Conservation (phyloP, 1,284 basidiomycete species). For the Irpex sp. region DNA sequence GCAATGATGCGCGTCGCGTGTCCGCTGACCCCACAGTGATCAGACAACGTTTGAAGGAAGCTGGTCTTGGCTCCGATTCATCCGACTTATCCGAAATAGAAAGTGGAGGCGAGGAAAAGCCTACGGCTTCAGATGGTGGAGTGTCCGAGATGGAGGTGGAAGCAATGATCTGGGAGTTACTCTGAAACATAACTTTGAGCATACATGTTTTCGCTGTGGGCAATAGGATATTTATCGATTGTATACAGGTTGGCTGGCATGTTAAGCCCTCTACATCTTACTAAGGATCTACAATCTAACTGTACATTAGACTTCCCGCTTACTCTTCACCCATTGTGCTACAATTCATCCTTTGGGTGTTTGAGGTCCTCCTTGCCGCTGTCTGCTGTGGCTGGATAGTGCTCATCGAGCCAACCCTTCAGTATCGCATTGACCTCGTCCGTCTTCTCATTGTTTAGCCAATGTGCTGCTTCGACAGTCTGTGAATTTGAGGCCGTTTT, state of each 20-base stretch:
- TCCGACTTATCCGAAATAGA: background rate
- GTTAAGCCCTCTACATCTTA: too few relatives aligned
- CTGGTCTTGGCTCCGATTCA: background rate
- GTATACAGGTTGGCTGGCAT: background rate
- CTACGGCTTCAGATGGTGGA: background rate
- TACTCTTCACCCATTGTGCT: background rate
- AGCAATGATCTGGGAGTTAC: background rate
- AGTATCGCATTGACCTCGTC: slow-evolving; percentile 43
- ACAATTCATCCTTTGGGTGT: background rate
- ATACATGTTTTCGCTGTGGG: too few relatives aligned
- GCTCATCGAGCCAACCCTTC: slow-evolving; percentile 35
- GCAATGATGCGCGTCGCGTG: too few relatives aligned
- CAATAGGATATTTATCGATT: background rate
- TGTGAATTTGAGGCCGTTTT: slow-evolving; percentile 17
- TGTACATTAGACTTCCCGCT: background rate
- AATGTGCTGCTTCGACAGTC: slow-evolving; percentile 50
- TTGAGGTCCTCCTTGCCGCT: background rate
- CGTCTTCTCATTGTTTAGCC: slow-evolving; percentile 59
- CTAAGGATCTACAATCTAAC: background rate
- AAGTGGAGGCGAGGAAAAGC: background rate
- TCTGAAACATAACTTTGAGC: background rate
- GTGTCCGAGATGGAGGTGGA: background rate
- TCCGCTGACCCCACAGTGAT: too few relatives aligned
- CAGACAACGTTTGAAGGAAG: background rate
- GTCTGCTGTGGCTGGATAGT: slow-evolving; percentile 3